A percentile compares a stretch with the other conserved stretches of the same genome.
These are phyloP conservation scores for Pseudogymnoascus sp. DNA, from an alignment of 2,329 filamentous ascomycete species.

Conservation along the genomic window DNA sequence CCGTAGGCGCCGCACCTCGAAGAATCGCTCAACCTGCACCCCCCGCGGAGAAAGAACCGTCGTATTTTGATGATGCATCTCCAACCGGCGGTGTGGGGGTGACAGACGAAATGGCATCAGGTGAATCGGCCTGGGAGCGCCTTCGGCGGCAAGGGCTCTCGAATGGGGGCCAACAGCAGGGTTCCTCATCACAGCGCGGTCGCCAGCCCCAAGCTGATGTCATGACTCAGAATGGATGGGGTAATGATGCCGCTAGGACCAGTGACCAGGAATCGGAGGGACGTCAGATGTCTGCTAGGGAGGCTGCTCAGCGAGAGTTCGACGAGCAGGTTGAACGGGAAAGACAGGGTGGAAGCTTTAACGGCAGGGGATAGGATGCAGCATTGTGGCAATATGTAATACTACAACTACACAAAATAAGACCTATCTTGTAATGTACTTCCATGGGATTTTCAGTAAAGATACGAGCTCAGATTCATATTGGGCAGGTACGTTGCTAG, in stretches of 20 bases:
- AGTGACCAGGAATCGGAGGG: neutral
- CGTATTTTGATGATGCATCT: conserved; percentile 24
- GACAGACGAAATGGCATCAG: conserved; percentile 10
- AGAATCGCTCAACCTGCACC: neutral
- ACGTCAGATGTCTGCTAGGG: neutral
- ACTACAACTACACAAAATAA: neutral
- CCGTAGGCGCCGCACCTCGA: neutral
- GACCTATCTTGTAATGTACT: neutral
- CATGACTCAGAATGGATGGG: neutral
- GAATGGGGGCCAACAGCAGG: neutral
- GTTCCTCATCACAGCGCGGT: neutral
- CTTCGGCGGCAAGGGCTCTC: conserved; percentile 15
- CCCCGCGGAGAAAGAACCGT: neutral
- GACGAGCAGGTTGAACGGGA: conserved; percentile 27
- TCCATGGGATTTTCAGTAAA: neutral
- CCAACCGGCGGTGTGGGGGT: conserved; percentile 21
- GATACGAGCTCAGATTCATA: neutral
- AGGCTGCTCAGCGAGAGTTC: conserved; percentile 25
- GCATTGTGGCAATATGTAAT: conserved; percentile 1
- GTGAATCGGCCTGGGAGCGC: conserved; percentile 28
- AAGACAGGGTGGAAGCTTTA: conserved; percentile 24
- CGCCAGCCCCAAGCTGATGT: neutral
- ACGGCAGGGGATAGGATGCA: conserved; percentile 15
- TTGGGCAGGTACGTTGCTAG: neutral
- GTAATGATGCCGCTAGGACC: neutral